Evolutionary conservation across 2,329 filamentous ascomycete species (phyloP), one percentile per base, ranked within the genome.

Genomic region (Arthroderma uncinatum): DNA sequence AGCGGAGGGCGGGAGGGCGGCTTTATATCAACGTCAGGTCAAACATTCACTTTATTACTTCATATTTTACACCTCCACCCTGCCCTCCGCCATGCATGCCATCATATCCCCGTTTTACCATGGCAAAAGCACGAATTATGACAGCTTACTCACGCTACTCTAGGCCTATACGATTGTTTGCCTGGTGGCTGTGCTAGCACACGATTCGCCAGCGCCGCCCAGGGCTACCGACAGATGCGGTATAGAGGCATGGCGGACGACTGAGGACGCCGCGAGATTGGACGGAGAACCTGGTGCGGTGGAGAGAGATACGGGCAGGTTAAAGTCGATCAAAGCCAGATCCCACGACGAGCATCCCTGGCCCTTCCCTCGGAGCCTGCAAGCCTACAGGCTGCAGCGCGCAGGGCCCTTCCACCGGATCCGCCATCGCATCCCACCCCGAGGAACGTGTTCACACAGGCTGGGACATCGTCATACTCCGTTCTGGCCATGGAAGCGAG

Each of bases 11-110:
- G 50, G 50, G 30, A 34, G 25, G 47, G 16, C 9, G 23, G n/a
- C 50, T 53, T 36, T 53, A 39, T 39, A 53, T 53, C 50, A 14
- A 48, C 44, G 44, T 48, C 44, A 48, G 21, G 9, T 48, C 42
- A 16, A 48, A 48, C 21, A 48, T 48, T 48, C 44, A 48, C 44
- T 9, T 23, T 14, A 48, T 48, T 48, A 48, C 44, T 48, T 48
- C 44, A 48, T 48, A 30, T 48, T 21, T 25, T 19, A 23, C 39
- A 48, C 10, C 44, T 48, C 44, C 44, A 21, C 23, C 44, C n/a
- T n/a, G n/a, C 23, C 10, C 36, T 39, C 25, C 25, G n/a, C 44
- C 44, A 48, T 48, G 44, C 44, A 48, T 48, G 44, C 23, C 44
- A 28, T 28, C 44, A 48, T 48, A 28, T 21, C 42, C 4, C 19